phyloP scores from a whole-genome alignment of 2,329 filamentous ascomycete genomes.

The Lachnellula occidentalis region DNA sequence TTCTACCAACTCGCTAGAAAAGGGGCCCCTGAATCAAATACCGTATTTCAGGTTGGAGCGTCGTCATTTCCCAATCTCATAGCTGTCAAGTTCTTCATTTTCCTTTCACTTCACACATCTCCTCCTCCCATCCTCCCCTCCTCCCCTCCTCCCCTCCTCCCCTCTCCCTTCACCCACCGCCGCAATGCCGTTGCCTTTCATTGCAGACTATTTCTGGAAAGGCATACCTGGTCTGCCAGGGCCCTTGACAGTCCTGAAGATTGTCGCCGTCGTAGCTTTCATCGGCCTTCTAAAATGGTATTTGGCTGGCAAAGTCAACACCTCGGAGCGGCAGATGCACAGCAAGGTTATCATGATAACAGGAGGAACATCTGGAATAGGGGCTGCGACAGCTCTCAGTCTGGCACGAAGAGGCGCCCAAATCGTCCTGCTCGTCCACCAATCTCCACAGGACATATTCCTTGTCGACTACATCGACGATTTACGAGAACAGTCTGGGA shows the following conservation, averaged over 20 bases:
- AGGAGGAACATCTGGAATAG: conserved; percentile 88
- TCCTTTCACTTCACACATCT: not conserved
- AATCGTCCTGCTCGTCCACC: conserved; percentile 80
- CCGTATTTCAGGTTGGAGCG: not conserved
- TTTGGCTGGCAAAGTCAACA: conserved; percentile 69
- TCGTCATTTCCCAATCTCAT: not conserved
- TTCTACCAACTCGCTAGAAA: conserved; percentile 1
- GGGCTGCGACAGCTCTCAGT: conserved; percentile 66
- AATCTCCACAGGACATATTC: conserved; percentile 77
- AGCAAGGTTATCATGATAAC: conserved; percentile 92
- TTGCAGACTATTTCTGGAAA: conserved; percentile 22
- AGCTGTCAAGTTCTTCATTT: not conserved
- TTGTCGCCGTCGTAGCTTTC: conserved; percentile 47
- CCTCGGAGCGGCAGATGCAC: conserved; percentile 78
- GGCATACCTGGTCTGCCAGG: conserved; percentile 21
- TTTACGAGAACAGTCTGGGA: conserved; percentile 67
- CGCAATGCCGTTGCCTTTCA: conserved; percentile 29
- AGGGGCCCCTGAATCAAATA: not conserved
- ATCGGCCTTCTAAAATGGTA: conserved; percentile 63
- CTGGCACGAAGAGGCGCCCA: conserved; percentile 83
- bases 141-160: not conserved
- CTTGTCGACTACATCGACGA: conserved; percentile 91
- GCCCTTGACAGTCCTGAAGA: conserved; percentile 46
- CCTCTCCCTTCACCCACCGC: not conserved
- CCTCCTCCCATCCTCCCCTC: not conserved